A percentile compares a stretch with the other conserved stretches of the same genome.
phyloP scores from a whole-genome alignment of 2,329 filamentous ascomycete genomes.

The Orbilia javanica region DNA sequence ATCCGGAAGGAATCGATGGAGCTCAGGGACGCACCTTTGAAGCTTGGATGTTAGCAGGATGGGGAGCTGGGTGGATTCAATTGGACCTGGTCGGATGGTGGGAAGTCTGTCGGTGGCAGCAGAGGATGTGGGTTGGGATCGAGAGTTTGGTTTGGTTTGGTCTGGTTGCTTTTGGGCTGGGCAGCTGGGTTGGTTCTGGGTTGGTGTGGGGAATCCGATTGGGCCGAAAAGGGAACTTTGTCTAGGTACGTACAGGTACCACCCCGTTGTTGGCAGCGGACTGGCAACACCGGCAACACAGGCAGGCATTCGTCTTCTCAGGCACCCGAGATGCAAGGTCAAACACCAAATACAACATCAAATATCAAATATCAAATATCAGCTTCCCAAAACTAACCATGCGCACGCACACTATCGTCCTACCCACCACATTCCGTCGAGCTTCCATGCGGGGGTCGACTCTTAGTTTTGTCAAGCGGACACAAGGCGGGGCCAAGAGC shows the following conservation, averaged over 20 bases:
- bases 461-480: not conserved
- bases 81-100: slow-evolving; percentile 1
- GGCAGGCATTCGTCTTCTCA: not conserved
- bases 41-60: slow-evolving; percentile 5
- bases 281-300: not conserved
- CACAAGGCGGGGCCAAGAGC: not conserved
- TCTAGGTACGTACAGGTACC: too few relatives aligned
- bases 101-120: too few relatives aligned
- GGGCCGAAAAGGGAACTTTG: too few relatives aligned
- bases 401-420: not conserved
- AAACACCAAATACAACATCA: too few relatives aligned
- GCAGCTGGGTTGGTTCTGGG: not conserved
- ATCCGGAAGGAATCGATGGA: not conserved
- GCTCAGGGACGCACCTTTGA: slow-evolving; percentile 16
- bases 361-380: not conserved
- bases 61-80: slow-evolving; percentile 5
- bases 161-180: too few relatives aligned
- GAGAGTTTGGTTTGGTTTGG: slow-evolving; percentile 8
- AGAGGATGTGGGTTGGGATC: slow-evolving; percentile 5
- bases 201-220: too few relatives aligned
- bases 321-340: too few relatives aligned
- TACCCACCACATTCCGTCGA: not conserved
- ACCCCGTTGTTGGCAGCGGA: too few relatives aligned
- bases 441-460: slow-evolving; percentile 10
- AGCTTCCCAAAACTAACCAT: too few relatives aligned